phyloP scores from a whole-genome alignment of 352 stramenopile species.

The Globisporangium viniferum region DNA sequence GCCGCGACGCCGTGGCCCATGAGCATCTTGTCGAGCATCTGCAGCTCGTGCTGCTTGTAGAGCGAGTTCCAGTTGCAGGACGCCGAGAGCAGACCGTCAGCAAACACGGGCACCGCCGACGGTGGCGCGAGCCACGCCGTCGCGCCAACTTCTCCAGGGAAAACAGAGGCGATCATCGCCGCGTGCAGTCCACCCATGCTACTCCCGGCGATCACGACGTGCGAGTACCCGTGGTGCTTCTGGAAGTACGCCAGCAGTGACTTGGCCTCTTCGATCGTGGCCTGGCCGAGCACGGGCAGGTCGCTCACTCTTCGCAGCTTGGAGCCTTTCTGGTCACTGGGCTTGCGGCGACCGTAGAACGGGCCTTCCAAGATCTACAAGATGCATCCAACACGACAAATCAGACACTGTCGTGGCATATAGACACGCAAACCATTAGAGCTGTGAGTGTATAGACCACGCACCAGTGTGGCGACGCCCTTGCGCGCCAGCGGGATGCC shows the following conservation, averaged over 20 bases:
- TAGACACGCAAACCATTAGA: neutral
- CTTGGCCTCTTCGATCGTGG: slow-evolving; percentile 83
- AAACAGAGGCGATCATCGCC: slow-evolving; percentile 73
- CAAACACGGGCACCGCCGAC: slow-evolving; percentile 69
- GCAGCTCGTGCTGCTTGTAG: slow-evolving; percentile 65
- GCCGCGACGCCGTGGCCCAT: slow-evolving; percentile 28
- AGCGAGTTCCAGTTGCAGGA: slow-evolving; percentile 76
- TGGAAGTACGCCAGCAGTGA: slow-evolving; percentile 68
- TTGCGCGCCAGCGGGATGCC: slow-evolving; percentile 60
- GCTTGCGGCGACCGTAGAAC: slow-evolving; percentile 74
- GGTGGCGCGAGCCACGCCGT: slow-evolving; percentile 72
- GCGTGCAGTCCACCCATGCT: slow-evolving; percentile 79
- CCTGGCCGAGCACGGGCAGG: slow-evolving; percentile 67
- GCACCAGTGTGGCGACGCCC: slow-evolving; percentile 63
- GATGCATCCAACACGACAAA: neutral
- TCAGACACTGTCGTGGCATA: neutral
- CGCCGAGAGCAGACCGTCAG: slow-evolving; percentile 65
- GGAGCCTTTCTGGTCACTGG: slow-evolving; percentile 62
- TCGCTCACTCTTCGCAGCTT: slow-evolving; percentile 74
- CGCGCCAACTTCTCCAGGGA: slow-evolving; percentile 58
- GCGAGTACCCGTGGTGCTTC: slow-evolving; percentile 42
- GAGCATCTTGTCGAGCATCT: slow-evolving; percentile 71
- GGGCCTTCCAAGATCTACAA: slow-evolving; percentile 74
- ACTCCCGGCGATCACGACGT: slow-evolving; percentile 63
- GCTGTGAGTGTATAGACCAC: neutral